These are phyloP conservation scores for Symbiodinium natans DNA, from an alignment of 73 alveolate genomes.

Conservation along the genomic window DNA sequence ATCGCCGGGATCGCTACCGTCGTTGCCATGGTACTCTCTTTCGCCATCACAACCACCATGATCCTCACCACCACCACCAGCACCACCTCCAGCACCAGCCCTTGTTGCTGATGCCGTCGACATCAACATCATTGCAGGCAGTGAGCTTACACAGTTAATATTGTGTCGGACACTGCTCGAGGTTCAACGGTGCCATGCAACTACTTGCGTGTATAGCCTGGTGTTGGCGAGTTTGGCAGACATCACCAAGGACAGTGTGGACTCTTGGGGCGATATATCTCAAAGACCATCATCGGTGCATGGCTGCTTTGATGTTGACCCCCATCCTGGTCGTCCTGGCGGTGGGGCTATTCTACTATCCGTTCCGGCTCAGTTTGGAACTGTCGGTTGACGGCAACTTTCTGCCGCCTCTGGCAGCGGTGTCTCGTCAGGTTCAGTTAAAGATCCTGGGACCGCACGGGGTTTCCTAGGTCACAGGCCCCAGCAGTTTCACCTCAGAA, in stretches of 20 bases:
- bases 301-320: not conserved
- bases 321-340: not conserved
- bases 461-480: not conserved
- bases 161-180: not conserved
- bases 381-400: not conserved
- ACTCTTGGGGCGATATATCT: not conserved
- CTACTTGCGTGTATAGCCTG: not conserved
- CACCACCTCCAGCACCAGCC: not conserved
- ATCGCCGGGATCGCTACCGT: not conserved
- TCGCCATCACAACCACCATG: not conserved
- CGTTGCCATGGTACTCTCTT: not conserved
- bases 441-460: not conserved
- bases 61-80: not conserved
- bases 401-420: not conserved
- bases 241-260: slow-evolving; percentile 1
- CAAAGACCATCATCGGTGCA: not conserved
- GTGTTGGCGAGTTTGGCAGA: not conserved
- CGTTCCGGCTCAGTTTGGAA: not conserved
- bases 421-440: not conserved
- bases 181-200: not conserved
- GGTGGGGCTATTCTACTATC: not conserved
- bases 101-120: not conserved
- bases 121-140: not conserved
- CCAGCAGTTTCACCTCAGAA: not conserved
- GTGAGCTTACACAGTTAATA: not conserved